Evolutionary conservation across 192 early-diverging fungal genomes (phyloP), one percentile per base, ranked within the genome.

Genomic region (Chytriomyces confervae): DNA sequence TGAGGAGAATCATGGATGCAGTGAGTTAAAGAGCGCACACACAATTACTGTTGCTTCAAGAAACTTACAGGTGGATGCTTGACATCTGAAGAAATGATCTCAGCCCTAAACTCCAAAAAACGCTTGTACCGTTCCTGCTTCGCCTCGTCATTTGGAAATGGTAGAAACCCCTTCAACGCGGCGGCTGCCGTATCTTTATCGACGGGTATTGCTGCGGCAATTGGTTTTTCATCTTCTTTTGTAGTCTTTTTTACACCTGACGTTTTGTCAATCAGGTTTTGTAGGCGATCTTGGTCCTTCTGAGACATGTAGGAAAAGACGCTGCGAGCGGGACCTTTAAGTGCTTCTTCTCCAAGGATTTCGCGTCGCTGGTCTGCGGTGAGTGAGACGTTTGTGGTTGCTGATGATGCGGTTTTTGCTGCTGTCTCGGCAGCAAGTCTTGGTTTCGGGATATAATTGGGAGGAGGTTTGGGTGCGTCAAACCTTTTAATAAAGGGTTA

Each of bases 141-240:
- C 0, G 86, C 81, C 7, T 83, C 61, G 65, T 91, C 89, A 50
- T 86, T 88, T 13, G 84, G 86, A 84, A 94, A 96, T 0, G 94
- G 94, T 73, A 95, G 91, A 76, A 92, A 95, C 11, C 94, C 94
- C 78, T 88, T 88, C 13, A 95, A 71, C 0, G 94, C 93, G 0
- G 88, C 85, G 53, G 84, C 27, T 0, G 94, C 94, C 0, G 88
- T 83, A n/a, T 86, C 81, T 69, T 88, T 91, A 23, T 91, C 84
- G 20, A 95, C 84, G 61, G 67, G 78, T 5, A 85, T 82, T 23
- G 76, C 90, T 9, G 68, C 62, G 1, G 75, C 69, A 45, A 74
- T 18, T 5, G 62, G 27, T 6, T 62, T 66, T 23, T 64, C 62
- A 20, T 72, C 71, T 16, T 71, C 27, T 46, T 84, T 82, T 27